Base-by-base conservation (phyloP, 2,329 filamentous ascomycete species). In the Mollisia scopiformis region DNA sequence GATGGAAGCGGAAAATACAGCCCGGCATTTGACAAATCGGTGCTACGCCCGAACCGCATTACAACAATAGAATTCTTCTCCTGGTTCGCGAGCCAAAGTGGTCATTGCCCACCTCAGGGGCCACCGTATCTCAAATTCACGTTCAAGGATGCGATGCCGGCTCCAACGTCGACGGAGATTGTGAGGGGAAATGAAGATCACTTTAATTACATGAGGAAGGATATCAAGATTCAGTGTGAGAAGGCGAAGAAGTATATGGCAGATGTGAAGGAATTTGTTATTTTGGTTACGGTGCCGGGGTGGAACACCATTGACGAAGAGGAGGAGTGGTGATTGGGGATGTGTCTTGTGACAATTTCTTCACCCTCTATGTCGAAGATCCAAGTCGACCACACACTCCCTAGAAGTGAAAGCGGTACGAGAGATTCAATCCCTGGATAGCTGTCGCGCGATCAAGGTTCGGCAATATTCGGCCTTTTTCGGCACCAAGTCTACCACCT, bases 111-210 rank as follows among this genome's bases (percentile, higher is more conserved):
- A 39, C 50, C 50, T 19, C 30, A 25, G 10, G 21, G 28, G n/a
- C 33, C 37, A 46, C 14, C 2, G 23, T 21, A 23, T 19, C 23
- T 63, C 14, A 54, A 49, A 21, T 63, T 63, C 21, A 59, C 54
- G 19, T 60, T 63, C 50, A 63, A 63, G 47, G 61, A 63, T 27
- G 57, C 61, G 13, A 55, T 63, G 57, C 61, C 61, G 10, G 31
- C 7, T 5, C 53, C 57, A 16, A 59, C 47, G 28, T 27, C 28
- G 2, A 60, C 49, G 7, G 49, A 54, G 21, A 51, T 63, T 11
- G 6, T 5, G 33, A 43, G 6, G 2, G 61, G 61, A 2, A 60
- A 63, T 52, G 57, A 60, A 28, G 61, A 63, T 21, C 57, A 63
- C 55, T 63, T 63, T 39, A 55, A 41, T 14, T 55, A 55, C 35